phyloP scores from a whole-genome alignment of 768 basidiomycete genomes.

The Mycena sanguinolenta region DNA sequence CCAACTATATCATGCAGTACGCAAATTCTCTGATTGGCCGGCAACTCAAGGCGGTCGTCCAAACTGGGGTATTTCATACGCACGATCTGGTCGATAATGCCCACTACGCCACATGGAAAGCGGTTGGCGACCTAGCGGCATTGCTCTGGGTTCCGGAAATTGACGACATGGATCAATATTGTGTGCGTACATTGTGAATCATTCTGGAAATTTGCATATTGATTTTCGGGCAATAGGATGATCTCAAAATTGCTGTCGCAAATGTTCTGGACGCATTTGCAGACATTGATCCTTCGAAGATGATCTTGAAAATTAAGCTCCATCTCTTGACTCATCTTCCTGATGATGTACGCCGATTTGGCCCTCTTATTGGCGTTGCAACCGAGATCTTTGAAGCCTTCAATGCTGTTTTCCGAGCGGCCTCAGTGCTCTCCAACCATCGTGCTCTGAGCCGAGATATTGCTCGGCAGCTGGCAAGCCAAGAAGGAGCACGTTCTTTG shows the following conservation, averaged over 20 bases:
- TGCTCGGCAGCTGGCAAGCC: slow-evolving; percentile 22
- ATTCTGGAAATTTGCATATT: not conserved
- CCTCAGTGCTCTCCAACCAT: slow-evolving; percentile 51
- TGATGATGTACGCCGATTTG: slow-evolving; percentile 47
- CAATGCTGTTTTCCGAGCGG: slow-evolving; percentile 53
- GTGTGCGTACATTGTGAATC: no score
- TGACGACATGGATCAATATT: slow-evolving; percentile 35
- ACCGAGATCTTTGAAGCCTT: slow-evolving; percentile 54
- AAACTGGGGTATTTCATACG: not conserved
- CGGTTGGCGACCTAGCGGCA: not conserved
- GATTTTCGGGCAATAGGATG: not conserved
- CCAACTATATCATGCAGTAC: not conserved
- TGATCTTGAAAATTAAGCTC: slow-evolving; percentile 41
- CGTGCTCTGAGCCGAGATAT: slow-evolving; percentile 53
- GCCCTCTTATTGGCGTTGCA: slow-evolving; percentile 48
- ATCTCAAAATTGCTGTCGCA: slow-evolving; percentile 30
- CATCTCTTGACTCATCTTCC: slow-evolving; percentile 48
- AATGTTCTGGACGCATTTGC: slow-evolving; percentile 55
- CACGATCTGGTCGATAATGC: not conserved
- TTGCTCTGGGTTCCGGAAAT: slow-evolving; percentile 51
- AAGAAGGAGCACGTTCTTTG: no score
- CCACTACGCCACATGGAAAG: no score
- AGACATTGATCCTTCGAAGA: slow-evolving; percentile 46
- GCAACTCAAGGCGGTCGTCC: not conserved
- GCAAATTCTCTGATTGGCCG: not conserved